Conservation (phyloP, 108 stramenopile species). For the Stephanodiscus minutulus region DNA sequence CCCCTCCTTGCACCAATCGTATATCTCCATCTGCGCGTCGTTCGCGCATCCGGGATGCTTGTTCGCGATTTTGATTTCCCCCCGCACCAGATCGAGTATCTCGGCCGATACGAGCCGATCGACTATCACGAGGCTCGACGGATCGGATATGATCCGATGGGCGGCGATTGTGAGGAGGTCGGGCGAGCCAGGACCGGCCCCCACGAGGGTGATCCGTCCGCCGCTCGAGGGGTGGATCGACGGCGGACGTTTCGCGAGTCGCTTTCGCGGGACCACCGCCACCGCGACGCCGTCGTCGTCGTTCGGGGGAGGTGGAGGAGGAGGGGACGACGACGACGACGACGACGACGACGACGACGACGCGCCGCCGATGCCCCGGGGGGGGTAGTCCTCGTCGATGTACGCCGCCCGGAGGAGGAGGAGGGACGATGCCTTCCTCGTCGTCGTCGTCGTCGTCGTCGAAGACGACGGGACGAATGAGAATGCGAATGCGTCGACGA, state of each 20-base stretch:
- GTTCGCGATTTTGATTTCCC: slow-evolving; percentile 84
- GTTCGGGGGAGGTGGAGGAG: neutral
- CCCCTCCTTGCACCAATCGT: slow-evolving; percentile 88
- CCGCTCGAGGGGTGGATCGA: slow-evolving; percentile 55
- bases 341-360: neutral
- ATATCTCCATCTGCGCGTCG: slow-evolving; percentile 93
- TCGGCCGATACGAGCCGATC: slow-evolving; percentile 93
- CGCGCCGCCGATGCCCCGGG: neutral
- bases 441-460: slow-evolving; percentile 5
- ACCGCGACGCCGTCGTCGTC: neutral
- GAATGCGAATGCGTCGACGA: neutral
- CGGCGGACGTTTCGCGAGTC: neutral
- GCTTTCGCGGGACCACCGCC: neutral
- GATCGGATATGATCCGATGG: slow-evolving; percentile 58
- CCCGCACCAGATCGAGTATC: slow-evolving; percentile 71
- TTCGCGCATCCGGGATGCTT: slow-evolving; percentile 96
- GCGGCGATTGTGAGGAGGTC: slow-evolving; percentile 94
- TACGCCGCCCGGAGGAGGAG: neutral
- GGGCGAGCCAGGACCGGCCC: slow-evolving; percentile 94
- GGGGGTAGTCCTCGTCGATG: neutral
- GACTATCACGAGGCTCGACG: slow-evolving; percentile 81
- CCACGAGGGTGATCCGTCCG: slow-evolving; percentile 80
- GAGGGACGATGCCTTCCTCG: neutral
- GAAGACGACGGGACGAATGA: neutral
- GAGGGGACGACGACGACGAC: neutral